Evolutionary conservation across 78 protist species (phyloP).

Genomic region (Chrysochromulina parva): DNA sequence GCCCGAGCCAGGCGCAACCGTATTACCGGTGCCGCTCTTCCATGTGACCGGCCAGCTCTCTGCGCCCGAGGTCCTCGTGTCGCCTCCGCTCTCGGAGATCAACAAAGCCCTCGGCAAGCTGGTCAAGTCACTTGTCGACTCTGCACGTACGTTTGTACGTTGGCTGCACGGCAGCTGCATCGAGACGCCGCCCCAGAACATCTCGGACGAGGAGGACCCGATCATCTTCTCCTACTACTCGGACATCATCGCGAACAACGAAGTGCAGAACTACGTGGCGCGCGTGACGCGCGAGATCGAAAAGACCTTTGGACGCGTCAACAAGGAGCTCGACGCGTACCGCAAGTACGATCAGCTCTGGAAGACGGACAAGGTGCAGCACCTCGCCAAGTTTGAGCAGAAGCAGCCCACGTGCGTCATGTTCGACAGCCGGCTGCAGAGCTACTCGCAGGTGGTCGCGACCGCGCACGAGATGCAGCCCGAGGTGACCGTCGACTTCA

Average conservation of each 20-base stretch:
- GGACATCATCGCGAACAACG: conserved; percentile 41
- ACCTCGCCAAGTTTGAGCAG: conserved; percentile 20
- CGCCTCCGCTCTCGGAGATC: conserved; percentile 63
- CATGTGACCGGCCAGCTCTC: conserved; percentile 45
- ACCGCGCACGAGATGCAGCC: neutral
- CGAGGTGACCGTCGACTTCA: conserved; percentile 54
- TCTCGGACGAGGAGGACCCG: conserved; percentile 41
- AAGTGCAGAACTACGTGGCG: neutral
- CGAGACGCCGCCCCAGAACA: conserved; percentile 32
- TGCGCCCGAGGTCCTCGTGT: conserved; percentile 43
- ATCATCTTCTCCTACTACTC: conserved; percentile 46
- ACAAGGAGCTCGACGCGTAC: conserved; percentile 22
- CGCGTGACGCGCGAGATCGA: neutral
- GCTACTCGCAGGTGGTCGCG: neutral
- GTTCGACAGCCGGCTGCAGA: conserved; percentile 13
- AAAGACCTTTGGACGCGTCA: conserved; percentile 19
- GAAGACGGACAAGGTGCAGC: conserved; percentile 32
- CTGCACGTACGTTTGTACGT: conserved; percentile 62
- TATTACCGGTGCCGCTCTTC: conserved; percentile 52
- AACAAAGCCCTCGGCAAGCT: conserved; percentile 41
- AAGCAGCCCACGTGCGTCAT: neutral
- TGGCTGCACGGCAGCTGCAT: conserved; percentile 87
- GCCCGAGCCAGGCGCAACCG: neutral
- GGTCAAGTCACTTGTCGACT: conserved; percentile 51
- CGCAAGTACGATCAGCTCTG: conserved; percentile 38